phyloP scores from a whole-genome alignment of 1,139 yeast genomes.

The Saccharomyces pastorianus region DNA sequence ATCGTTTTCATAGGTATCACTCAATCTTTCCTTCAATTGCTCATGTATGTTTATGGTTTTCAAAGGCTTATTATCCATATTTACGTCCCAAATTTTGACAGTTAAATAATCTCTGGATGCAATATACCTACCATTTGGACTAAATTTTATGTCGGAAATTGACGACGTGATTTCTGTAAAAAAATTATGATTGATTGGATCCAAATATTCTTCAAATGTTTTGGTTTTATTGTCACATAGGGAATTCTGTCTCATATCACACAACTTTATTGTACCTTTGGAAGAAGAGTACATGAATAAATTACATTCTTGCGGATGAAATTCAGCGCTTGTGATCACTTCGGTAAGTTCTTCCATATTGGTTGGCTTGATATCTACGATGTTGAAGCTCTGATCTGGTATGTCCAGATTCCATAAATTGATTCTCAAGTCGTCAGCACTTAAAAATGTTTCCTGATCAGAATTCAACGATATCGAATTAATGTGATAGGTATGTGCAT shows the following conservation, averaged over 20 bases:
- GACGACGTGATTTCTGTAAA: conserved; percentile 96
- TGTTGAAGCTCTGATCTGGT: conserved; percentile 91
- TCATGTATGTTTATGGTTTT: conserved; percentile 95
- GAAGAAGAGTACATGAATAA: conserved; percentile 94
- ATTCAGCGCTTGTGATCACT: conserved; percentile 95
- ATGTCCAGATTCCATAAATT: conserved; percentile 93
- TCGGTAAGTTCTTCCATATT: conserved; percentile 99
- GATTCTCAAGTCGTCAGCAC: conserved; percentile 90
- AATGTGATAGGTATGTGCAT: conserved; percentile 97
- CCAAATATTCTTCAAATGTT: conserved; percentile 85
- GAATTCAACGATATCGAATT: conserved; percentile 91
- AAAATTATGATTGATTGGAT: conserved; percentile 87
- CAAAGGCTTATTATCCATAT: conserved; percentile 92
- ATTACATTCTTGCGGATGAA: conserved; percentile 90
- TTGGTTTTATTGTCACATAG: conserved; percentile 88
- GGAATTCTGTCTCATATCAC: conserved; percentile 95
- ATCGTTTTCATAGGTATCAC: conserved; percentile 97
- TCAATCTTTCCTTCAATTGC: conserved; percentile 82
- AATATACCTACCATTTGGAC: conserved; percentile 87
- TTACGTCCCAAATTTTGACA: conserved; percentile 95
- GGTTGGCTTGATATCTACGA: conserved; percentile 95
- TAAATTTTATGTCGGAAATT: conserved; percentile 88
- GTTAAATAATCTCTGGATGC: conserved; percentile 96
- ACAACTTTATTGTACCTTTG: conserved; percentile 89
- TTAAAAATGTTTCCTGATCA: conserved; percentile 91